Conservation (phyloP, 2,329 filamentous ascomycete genomes). For the Arachnomyces sp. region DNA sequence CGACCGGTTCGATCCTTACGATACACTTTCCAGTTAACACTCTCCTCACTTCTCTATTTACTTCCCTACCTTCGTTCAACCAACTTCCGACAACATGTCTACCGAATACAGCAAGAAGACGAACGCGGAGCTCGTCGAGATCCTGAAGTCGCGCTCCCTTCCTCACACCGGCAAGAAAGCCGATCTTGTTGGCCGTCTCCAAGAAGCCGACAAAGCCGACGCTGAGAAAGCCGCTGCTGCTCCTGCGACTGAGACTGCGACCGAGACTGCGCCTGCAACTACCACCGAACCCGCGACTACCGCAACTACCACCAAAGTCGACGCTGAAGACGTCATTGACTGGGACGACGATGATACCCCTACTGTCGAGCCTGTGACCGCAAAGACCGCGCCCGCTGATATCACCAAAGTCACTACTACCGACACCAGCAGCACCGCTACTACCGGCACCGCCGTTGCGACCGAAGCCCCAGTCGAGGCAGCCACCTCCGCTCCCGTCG, state of each 20-base stretch:
- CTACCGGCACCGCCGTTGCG: constrained; percentile 28
- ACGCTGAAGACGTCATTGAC: constrained; percentile 37
- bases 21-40: too few species aligned
- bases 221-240: constrained; percentile 13
- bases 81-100: constrained; percentile 21
- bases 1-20: too few species aligned
- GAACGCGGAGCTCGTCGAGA: constrained; percentile 41
- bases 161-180: constrained; percentile 43
- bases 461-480: not conserved
- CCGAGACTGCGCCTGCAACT: constrained; percentile 8
- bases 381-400: constrained; percentile 18
- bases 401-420: constrained; percentile 22
- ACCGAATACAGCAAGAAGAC: constrained; percentile 44
- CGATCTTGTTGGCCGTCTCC: constrained; percentile 40
- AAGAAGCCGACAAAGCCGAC: constrained; percentile 39
- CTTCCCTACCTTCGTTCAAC: too few species aligned
- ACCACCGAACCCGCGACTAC: constrained; percentile 15
- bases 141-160: constrained; percentile 41
- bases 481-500: constrained; percentile 2
- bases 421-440: constrained; percentile 25
- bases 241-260: constrained; percentile 5
- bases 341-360: constrained; percentile 34
- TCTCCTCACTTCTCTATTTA: too few species aligned
- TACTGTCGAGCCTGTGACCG: constrained; percentile 17
- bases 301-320: constrained; percentile 18